phyloP scores from a whole-genome alignment of 192 early-diverging fungal genomes.

The Powellomyces hirtus region DNA sequence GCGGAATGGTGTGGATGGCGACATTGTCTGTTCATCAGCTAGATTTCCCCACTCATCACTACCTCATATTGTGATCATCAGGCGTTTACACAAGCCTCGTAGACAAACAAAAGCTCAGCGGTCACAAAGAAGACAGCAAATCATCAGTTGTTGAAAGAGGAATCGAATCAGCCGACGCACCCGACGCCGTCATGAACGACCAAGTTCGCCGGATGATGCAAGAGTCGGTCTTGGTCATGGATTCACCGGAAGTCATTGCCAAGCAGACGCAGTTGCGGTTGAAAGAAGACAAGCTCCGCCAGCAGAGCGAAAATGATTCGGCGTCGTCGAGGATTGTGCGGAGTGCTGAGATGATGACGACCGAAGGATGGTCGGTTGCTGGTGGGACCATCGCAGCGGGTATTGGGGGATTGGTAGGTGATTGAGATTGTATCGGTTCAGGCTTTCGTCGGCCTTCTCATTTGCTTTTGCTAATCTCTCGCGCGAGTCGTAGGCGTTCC shows the following conservation, averaged over 20 bases:
- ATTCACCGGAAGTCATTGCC: slow-evolving; percentile 6
- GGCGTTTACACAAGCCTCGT: slow-evolving; percentile 50
- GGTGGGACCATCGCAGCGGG: slow-evolving; percentile 5
- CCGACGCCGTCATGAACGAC: neutral
- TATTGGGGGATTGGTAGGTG: slow-evolving; percentile 9
- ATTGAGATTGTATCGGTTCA: neutral
- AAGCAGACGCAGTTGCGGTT: slow-evolving; percentile 30
- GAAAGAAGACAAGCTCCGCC: slow-evolving; percentile 13
- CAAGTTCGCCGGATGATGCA: neutral
- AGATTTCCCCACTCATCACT: slow-evolving; percentile 35
- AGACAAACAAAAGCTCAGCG: slow-evolving; percentile 34
- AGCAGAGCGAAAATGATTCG: neutral
- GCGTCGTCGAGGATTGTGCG: neutral
- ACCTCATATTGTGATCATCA: too few species aligned
- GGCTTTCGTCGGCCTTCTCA: neutral
- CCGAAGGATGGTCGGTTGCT: neutral
- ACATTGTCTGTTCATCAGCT: too few species aligned
- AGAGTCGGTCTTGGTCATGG: neutral
- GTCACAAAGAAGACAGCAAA: neutral
- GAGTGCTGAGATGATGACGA: neutral
- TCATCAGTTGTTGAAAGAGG: neutral
- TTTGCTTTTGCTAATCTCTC: too few species aligned
- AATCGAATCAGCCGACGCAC: too few species aligned
- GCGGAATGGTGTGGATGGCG: slow-evolving; percentile 5
- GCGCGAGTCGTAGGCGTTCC: slow-evolving; percentile 24